These are phyloP conservation scores for Thelonectria olida DNA, from an alignment of 2,329 filamentous ascomycete genomes.

Conservation along the genomic window DNA sequence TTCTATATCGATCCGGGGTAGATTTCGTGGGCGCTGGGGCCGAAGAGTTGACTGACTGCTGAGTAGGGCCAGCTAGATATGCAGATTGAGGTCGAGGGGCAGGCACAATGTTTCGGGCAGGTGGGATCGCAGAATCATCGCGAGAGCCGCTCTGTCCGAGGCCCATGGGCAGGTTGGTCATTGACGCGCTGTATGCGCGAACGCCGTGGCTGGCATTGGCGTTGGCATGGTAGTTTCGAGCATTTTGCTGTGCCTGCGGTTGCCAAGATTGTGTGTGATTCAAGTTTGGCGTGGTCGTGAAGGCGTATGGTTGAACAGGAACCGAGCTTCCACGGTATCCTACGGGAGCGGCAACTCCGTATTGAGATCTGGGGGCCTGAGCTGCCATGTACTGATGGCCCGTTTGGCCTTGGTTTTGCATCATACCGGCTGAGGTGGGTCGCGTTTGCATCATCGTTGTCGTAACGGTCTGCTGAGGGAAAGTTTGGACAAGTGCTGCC, in stretches of 20 bases:
- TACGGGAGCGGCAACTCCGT: slow-evolving; percentile 49
- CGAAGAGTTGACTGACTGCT: slow-evolving; percentile 58
- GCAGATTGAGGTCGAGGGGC: slow-evolving; percentile 55
- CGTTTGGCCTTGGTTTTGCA: slow-evolving; percentile 60
- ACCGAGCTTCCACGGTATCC: slow-evolving; percentile 65
- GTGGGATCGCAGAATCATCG: slow-evolving; percentile 61
- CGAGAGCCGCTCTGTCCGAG: slow-evolving; percentile 54
- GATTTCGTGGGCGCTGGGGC: slow-evolving; percentile 54
- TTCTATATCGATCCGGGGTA: slow-evolving; percentile 80
- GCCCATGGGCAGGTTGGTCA: slow-evolving; percentile 50
- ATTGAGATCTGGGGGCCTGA: slow-evolving; percentile 44
- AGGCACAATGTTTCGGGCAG: slow-evolving; percentile 51
- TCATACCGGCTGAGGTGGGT: slow-evolving; percentile 64
- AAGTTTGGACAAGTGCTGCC: slow-evolving; percentile 86
- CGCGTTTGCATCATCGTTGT: slow-evolving; percentile 80
- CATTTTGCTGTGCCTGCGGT: slow-evolving; percentile 42
- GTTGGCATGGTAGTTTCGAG: slow-evolving; percentile 32
- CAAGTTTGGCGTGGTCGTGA: slow-evolving; percentile 75
- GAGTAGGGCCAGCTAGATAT: slow-evolving; percentile 50
- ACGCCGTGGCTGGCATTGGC: slow-evolving; percentile 39
- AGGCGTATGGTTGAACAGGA: slow-evolving; percentile 80
- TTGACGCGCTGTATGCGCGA: slow-evolving; percentile 50
- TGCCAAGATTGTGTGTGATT: slow-evolving; percentile 64
- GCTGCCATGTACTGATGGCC: slow-evolving; percentile 59
- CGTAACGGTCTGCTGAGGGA: slow-evolving; percentile 78